Evolutionary conservation across 495 filamentous ascomycete species (phyloP), one percentile per base, ranked within the genome.

Genomic region (Apiosordaria backusii): DNA sequence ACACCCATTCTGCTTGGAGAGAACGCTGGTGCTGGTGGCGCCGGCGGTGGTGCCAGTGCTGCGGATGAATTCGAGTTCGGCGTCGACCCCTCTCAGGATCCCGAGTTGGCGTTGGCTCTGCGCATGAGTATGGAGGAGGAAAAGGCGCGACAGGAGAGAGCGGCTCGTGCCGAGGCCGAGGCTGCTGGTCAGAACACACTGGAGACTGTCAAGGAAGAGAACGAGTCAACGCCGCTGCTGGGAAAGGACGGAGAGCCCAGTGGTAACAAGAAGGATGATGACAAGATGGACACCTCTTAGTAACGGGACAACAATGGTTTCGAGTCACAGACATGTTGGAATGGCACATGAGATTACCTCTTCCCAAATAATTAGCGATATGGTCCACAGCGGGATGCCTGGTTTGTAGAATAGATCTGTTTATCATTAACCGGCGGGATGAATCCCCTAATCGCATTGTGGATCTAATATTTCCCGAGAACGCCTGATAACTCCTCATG

Each of bases 101-200:
- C 95, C 27, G 95, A 98, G 75, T 76, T 99, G 75, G 95, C 95
- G 2, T 84, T 99, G 63, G 95, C 96, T n/a, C 82, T 99, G 75
- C 87, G 95, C 66, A 94, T 99, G 91, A 96, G 92, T 74, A 90
- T 96, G 85, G 96, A 99, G 76, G 96, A 98, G 74, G 95, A 79
- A 83, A 96, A 95, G 84, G 92, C 91, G 66, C 82, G 95, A 72
- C 87, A 95, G 77, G 94, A 96, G 72, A 75, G 90, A 80, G 85
- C 88, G 70, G 90, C 89, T 75, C 87, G 87, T 67, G 91, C 92
- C 45, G 84, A 88, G 65, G 90, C 91, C 68, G 89, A 88, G 61
- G 78, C 75, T 35, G 80, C 84, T 18, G 84, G 86, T 68, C 90
- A 93, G 76, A 83, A 83, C 55, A 89, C 87, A 78, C 79, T 97